Evolutionary conservation across 495 filamentous ascomycete species (phyloP).

Genomic region (Penicillium paxilli): DNA sequence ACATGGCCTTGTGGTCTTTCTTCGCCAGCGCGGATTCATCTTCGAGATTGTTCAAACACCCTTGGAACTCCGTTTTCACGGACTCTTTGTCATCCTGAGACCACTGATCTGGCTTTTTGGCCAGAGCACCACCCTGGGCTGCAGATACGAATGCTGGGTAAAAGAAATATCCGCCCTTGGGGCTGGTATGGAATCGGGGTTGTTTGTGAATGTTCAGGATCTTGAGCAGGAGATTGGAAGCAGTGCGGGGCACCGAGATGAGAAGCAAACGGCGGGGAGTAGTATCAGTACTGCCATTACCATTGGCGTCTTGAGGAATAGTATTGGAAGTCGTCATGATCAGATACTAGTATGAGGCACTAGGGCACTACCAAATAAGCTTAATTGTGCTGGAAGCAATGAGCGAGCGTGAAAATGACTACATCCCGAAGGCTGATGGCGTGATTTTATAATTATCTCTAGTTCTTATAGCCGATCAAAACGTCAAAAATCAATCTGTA

Average conservation of each 20-base stretch:
- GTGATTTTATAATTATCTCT: not conserved
- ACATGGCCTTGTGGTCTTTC: constrained; percentile 27
- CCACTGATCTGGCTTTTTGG: constrained; percentile 27
- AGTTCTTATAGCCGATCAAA: not conserved
- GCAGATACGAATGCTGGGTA: constrained; percentile 11
- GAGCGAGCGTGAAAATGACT: not conserved
- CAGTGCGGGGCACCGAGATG: constrained; percentile 42
- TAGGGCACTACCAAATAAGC: not conserved
- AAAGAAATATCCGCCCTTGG: constrained; percentile 43
- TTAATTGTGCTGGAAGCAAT: not conserved
- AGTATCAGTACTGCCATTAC: not conserved
- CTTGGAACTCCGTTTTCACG: constrained; percentile 14
- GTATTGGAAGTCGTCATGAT: not conserved
- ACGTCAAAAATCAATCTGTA: not conserved
- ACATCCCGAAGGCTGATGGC: not conserved
- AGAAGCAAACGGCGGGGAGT: constrained; percentile 14
- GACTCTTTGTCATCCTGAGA: constrained; percentile 15
- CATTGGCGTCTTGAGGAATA: not conserved
- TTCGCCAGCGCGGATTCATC: constrained; percentile 23
- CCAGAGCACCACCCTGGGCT: constrained; percentile 1
- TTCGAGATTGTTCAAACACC: constrained; percentile 28
- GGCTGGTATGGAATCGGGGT: constrained; percentile 22
- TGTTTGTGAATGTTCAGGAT: constrained; percentile 41
- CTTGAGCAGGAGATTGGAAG: constrained; percentile 41
- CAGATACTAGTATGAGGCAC: not conserved